These are phyloP conservation scores for Gossypium longicalyx DNA, from an alignment of 345 rosid genomes.

Conservation along the genomic window DNA sequence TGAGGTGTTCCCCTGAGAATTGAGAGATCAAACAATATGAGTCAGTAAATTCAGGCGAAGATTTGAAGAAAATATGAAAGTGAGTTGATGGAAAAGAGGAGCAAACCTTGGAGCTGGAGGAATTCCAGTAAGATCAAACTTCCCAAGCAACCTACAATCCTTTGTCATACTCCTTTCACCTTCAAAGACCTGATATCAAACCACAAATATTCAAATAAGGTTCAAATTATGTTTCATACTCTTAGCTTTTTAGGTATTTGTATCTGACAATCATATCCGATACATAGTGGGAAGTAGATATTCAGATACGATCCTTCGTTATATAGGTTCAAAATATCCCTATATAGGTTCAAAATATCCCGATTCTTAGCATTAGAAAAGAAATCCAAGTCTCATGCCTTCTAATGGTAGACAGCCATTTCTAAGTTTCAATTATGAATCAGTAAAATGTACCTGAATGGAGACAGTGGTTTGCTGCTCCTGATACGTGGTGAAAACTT, in stretches of 20 bases:
- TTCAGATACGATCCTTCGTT: not conserved
- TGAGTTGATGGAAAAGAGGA: not conserved
- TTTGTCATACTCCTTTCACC: slow-evolving; percentile 98
- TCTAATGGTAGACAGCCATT: not conserved
- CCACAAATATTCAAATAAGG: slow-evolving; percentile 7
- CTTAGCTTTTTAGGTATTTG: too few relatives aligned
- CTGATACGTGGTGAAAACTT: slow-evolving; percentile 96
- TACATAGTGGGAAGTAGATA: too few relatives aligned
- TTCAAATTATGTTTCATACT: not conserved
- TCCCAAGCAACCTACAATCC: slow-evolving; percentile 83
- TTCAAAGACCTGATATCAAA: slow-evolving; percentile 66
- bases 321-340: not conserved
- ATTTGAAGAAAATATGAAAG: not conserved
- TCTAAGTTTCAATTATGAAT: not conserved
- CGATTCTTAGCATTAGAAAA: not conserved
- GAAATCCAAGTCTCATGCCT: not conserved
- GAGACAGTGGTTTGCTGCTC: slow-evolving; percentile 98
- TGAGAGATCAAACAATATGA: not conserved
- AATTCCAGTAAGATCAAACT: slow-evolving; percentile 73
- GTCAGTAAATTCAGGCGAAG: not conserved
- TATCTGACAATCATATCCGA: too few relatives aligned
- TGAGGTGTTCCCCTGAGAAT: slow-evolving; percentile 85
- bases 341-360: not conserved
- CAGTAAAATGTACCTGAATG: slow-evolving; percentile 51
- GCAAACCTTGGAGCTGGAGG: slow-evolving; percentile 88